Base-by-base conservation (phyloP, 257 asterid species). In the Asclepias syriaca region DNA sequence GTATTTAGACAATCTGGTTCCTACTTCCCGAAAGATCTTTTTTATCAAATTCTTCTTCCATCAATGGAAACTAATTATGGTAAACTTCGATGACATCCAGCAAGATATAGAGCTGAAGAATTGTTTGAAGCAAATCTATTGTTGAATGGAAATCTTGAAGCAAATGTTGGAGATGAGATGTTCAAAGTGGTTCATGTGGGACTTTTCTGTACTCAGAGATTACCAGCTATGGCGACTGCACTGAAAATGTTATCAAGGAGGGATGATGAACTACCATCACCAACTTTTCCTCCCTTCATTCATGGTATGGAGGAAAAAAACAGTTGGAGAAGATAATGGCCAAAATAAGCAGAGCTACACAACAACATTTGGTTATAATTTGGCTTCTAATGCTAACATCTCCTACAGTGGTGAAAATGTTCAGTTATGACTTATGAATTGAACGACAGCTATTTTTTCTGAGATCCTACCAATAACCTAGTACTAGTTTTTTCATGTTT, bases 211-310 rank as follows among this genome's bases (percentile, higher is more conserved):
- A 85, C 89, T 39, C 95, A 82, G 78, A 92, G 85, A 69, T 60
- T 79, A 67, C 85, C 96, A 43, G 69, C 84, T 29, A 88, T 90
- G 97, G 85, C 91, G 7, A 85, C 71, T 77, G 97, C 87, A 22
- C 84, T 90, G 29, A 80, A 81, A 74, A 87, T 88, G 87, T 80
- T 90, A 15, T 87, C 83, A 5, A 83, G 79, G 67, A 88, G 80
- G 72, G 96, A 83, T 9, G 87, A 87, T 29, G 72, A 72, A 21
- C 86, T 88, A 32, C 97, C 97, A 40, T 75, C 83, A 65, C 96
- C 96, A 5, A 84, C 93, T 34, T 76, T 74, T 48, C 97, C 97
- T 34, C 96, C 97, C 11, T 88, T 87, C 81, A 68, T 87, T 78
- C 88, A 87, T 55, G 96, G 85, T 76, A 76, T 68, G 29, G 12